Conservation (phyloP, 2,329 filamentous ascomycete species). For the Clarireedia paspali region DNA sequence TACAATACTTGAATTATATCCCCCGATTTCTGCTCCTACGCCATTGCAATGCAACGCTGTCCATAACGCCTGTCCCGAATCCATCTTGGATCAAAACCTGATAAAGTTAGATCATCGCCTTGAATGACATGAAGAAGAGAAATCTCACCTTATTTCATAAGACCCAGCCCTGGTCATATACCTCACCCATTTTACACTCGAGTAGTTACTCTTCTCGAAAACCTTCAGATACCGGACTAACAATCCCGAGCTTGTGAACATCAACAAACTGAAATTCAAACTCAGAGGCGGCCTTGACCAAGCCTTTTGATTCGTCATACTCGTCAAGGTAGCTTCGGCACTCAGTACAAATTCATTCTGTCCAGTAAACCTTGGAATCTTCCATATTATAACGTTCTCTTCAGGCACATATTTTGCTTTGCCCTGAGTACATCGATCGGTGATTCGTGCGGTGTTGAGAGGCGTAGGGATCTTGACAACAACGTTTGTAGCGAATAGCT, state of each 20-base stretch:
- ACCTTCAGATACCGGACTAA: constrained; percentile 94
- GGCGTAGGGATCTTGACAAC: constrained; percentile 91
- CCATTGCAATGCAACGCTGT: constrained; percentile 9
- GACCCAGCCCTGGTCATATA: constrained; percentile 98
- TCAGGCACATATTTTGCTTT: constrained; percentile 98
- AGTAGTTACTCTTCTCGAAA: constrained; percentile 99
- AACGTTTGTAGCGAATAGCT: constrained; percentile 96
- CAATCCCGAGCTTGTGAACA: constrained; percentile 95
- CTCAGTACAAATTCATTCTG: constrained; percentile 93
- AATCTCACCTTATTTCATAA: constrained; percentile 78
- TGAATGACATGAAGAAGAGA: neutral
- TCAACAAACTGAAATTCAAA: constrained; percentile 85
- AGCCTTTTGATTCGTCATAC: constrained; percentile 96
- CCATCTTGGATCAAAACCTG: constrained; percentile 14
- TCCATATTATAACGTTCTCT: constrained; percentile 98
- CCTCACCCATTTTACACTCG: constrained; percentile 96
- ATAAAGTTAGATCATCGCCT: neutral
- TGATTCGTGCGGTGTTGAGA: constrained; percentile 90
- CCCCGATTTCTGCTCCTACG: constrained; percentile 3
- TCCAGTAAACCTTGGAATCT: constrained; percentile 97
- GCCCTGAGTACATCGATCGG: constrained; percentile 86
- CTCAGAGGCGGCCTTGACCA: constrained; percentile 92
- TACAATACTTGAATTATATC: constrained; percentile 9
- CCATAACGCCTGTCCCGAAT: constrained; percentile 5
- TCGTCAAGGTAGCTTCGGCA: constrained; percentile 85